Evolutionary conservation across 2,329 filamentous ascomycete species (phyloP).

Genomic region (Talaromyces pinophilus): DNA sequence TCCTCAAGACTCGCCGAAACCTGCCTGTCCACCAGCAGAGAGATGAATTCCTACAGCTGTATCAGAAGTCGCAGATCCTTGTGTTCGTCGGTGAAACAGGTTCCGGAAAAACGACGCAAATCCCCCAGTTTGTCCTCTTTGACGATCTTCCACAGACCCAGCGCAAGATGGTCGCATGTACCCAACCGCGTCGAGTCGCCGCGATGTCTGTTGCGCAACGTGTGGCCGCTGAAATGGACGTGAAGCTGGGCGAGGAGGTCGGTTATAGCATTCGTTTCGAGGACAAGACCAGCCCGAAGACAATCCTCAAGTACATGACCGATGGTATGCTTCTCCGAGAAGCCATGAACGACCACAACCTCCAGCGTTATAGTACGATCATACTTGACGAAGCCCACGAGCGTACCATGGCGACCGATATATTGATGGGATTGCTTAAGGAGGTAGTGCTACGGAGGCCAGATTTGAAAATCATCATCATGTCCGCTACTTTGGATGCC

Average conservation of each 20-base stretch:
- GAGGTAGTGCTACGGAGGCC: constrained; percentile 77
- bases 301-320: constrained; percentile 98
- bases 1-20: constrained; percentile 78
- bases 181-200: constrained; percentile 93
- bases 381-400: constrained; percentile 99
- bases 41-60: constrained; percentile 89
- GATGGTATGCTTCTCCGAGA: constrained; percentile 97
- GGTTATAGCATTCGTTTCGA: constrained; percentile 99
- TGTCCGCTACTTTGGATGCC: constrained; percentile 95
- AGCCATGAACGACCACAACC: constrained; percentile 91
- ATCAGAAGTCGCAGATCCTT: constrained; percentile 91
- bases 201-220: constrained; percentile 98
- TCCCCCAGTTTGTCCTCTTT: constrained; percentile 96
- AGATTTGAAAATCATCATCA: constrained; percentile 97
- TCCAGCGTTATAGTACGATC: constrained; percentile 92
- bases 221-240: constrained; percentile 96
- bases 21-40: constrained; percentile 91
- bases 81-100: constrained; percentile 99
- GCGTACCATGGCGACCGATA: constrained; percentile 93
- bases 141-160: constrained; percentile 88
- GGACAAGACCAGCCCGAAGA: constrained; percentile 84
- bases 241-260: constrained; percentile 87
- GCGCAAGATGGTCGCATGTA: constrained; percentile 92
- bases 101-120: constrained; percentile 99
- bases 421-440: constrained; percentile 94